Base-by-base conservation (phyloP, 1,284 basidiomycete genomes). In the Bondarzewia mesenterica region DNA sequence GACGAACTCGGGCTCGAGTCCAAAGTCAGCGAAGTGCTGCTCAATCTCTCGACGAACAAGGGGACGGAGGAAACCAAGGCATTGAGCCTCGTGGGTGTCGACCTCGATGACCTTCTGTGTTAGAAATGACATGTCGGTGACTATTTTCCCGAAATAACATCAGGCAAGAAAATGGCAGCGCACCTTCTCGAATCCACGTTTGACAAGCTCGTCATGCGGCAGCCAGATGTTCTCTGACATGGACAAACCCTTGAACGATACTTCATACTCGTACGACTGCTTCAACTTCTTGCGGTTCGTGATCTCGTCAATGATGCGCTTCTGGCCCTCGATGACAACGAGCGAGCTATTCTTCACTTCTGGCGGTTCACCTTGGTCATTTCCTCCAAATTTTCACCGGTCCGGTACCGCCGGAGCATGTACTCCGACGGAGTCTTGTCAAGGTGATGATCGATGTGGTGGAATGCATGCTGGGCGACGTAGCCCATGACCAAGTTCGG, bases 371-470 rank as follows among this genome's bases (percentile, higher is more conserved):
- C 92, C 79, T 96, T 96, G 73, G 71, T 73, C 79, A 97, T 83
- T 76, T 97, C 93, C 75, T 97, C 93, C 64, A 96, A 71, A 77
- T 97, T 94, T 72, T 97, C 93, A 69, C 93, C 93, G 53, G 93
- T 97, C 81, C 97, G 93, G 83, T 97, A 97, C 73, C 93, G 93
- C 91, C 93, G 94, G 59, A 96, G 76, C 88, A 97, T 93, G 82
- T 97, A 97, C 75, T 97, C 91, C 61, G 97, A 85, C 49, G 94
- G 91, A 29, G 93, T 96, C 79, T 93, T 94, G 81, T 96, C 93
- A 65, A 97, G 89, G 68, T 96, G 93, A 70, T 92, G 74, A 70
- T 97, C 93, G 63, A 97, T 97, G 72, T 96, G 94, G 79, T 96
- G 93, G 91, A 95, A 96, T 57, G 93, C 94, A 73, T 97, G 93